Percentiles rank a stretch among this genome's conserved stretches.
These are phyloP conservation scores for Tremella mesenterica DNA, from an alignment of 768 basidiomycete genomes.

Conservation along the genomic window DNA sequence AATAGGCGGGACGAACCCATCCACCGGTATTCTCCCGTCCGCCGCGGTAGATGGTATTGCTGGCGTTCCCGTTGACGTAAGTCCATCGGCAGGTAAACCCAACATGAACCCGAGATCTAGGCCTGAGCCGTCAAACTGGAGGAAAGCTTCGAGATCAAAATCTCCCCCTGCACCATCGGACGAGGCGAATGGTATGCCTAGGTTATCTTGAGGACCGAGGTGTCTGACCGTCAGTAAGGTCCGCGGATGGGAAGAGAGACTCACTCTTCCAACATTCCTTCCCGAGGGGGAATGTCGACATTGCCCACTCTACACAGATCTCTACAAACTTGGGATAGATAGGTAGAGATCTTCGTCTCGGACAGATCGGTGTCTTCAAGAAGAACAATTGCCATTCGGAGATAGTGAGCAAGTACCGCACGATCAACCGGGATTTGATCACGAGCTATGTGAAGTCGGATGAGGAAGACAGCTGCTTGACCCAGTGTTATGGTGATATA, in stretches of 20 bases:
- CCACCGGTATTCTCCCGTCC: too few species aligned
- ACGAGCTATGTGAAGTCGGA: constrained; percentile 7
- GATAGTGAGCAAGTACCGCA: constrained; percentile 8
- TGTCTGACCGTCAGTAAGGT: background rate
- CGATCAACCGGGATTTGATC: constrained; percentile 7
- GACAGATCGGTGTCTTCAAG: constrained; percentile 18
- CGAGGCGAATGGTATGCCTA: background rate
- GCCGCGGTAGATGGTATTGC: too few species aligned
- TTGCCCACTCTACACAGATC: constrained; percentile 14
- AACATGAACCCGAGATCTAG: constrained; percentile 9
- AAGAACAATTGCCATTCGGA: constrained; percentile 12
- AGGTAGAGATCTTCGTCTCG: constrained; percentile 10
- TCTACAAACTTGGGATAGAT: constrained; percentile 9
- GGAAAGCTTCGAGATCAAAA: constrained; percentile 6
- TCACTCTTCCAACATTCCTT: background rate
- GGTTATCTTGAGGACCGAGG: background rate
- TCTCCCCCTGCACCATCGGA: constrained; percentile 1
- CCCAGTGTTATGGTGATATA: constrained; percentile 15
- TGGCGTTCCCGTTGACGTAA: constrained; percentile 8
- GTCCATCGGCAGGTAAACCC: constrained; percentile 9
- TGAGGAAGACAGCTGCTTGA: constrained; percentile 19
- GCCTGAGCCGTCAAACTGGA: constrained; percentile 9
- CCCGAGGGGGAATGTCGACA: constrained; percentile 8
- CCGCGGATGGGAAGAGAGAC: background rate
- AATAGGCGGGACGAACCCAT: too few species aligned